phyloP scores from a whole-genome alignment of 2,329 filamentous ascomycete species.

The Davidsoniella australis region DNA sequence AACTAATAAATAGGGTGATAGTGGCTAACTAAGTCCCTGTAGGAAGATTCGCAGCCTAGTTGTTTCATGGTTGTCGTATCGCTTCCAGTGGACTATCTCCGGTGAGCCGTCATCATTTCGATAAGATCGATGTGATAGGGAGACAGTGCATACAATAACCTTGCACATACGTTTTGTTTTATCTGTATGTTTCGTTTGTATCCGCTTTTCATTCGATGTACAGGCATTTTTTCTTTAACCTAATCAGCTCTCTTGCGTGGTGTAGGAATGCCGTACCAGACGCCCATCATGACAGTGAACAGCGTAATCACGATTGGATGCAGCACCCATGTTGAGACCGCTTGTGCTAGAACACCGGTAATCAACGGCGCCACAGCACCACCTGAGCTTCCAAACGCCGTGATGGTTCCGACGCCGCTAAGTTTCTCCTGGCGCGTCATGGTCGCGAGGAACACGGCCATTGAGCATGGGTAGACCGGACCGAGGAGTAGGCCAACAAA shows the following conservation, averaged over 20 bases:
- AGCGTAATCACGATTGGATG: slow-evolving; percentile 50
- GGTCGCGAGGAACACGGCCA: slow-evolving; percentile 42
- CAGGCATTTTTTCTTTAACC: not conserved
- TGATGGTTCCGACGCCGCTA: slow-evolving; percentile 49
- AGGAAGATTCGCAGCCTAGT: no score
- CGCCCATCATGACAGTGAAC: slow-evolving; percentile 46
- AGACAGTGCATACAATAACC: no score
- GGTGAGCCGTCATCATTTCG: no score
- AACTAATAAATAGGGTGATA: no score
- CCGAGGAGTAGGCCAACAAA: slow-evolving; percentile 61
- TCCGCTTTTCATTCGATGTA: no score
- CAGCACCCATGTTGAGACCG: slow-evolving; percentile 44
- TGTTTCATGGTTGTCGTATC: no score
- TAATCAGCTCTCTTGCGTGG: slow-evolving; percentile 44
- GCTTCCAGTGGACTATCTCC: no score
- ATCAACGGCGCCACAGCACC: slow-evolving; percentile 51
- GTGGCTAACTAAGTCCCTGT: no score
- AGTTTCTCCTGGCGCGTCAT: slow-evolving; percentile 43
- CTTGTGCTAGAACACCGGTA: slow-evolving; percentile 46
- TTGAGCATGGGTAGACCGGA: slow-evolving; percentile 61
- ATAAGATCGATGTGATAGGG: no score
- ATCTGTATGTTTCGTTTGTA: no score
- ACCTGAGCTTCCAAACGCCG: slow-evolving; percentile 51
- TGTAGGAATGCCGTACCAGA: slow-evolving; percentile 44
- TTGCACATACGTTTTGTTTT: no score